Conservation (phyloP, 1,284 basidiomycete species). For the Ceratorhiza oryzae-sativae region DNA sequence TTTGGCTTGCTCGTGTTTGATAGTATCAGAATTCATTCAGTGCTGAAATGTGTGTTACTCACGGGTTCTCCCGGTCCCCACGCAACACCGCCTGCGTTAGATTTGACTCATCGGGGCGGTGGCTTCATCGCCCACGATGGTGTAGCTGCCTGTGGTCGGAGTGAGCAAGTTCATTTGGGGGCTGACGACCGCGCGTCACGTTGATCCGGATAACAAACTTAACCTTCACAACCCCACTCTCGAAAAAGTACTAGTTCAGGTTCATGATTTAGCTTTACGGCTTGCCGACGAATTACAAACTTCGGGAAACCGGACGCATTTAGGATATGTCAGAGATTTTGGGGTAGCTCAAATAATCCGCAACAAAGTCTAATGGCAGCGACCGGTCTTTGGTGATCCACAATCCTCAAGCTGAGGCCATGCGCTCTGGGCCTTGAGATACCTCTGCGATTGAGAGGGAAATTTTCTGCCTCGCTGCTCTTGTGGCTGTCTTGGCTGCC, state of each 20-base stretch:
- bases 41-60: background rate
- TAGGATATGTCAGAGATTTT: slow-evolving; percentile 9
- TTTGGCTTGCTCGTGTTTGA: background rate
- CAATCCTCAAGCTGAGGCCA: slow-evolving; percentile 5
- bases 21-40: background rate
- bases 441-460: slow-evolving; percentile 3
- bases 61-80: background rate
- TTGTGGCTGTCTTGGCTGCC: background rate
- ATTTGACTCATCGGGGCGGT: background rate
- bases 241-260: slow-evolving; percentile 29
- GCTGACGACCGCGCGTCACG: background rate
- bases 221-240: slow-evolving; percentile 25
- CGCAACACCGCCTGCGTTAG: background rate
- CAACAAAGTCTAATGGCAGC: slow-evolving; percentile 21
- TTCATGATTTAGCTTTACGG: slow-evolving; percentile 23
- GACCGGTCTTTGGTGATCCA: slow-evolving; percentile 6
- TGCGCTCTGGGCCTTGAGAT: background rate
- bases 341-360: slow-evolving; percentile 8
- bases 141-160: background rate
- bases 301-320: slow-evolving; percentile 29
- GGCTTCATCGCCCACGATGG: background rate
- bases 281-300: slow-evolving; percentile 12
- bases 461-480: background rate
- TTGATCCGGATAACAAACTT: slow-evolving; percentile 20
- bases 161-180: background rate